Evolutionary conservation across 495 filamentous ascomycete genomes (phyloP).

Genomic region (Xylaria grammica): DNA sequence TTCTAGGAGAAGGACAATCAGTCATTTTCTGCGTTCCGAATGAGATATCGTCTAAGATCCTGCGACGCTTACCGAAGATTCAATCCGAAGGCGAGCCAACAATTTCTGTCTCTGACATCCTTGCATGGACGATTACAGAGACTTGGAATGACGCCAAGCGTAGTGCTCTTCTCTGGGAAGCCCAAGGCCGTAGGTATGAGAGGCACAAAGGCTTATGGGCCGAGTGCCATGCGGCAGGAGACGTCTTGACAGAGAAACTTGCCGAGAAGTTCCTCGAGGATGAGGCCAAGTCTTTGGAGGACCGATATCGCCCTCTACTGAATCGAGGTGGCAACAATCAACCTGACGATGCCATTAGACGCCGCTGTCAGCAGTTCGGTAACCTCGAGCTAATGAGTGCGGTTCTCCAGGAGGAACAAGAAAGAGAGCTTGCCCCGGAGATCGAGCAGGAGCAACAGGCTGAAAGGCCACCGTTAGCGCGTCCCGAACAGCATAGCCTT

Average conservation of each 20-base stretch:
- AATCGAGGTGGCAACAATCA: neutral
- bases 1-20: conserved; percentile 65
- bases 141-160: conserved; percentile 56
- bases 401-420: conserved; percentile 69
- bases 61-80: neutral
- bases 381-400: conserved; percentile 40
- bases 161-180: conserved; percentile 63
- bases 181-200: conserved; percentile 59
- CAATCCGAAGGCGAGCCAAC: neutral
- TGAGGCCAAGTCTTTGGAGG: conserved; percentile 31
- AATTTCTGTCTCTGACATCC: conserved; percentile 48
- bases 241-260: conserved; percentile 30
- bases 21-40: conserved; percentile 61
- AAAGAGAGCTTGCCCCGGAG: conserved; percentile 69
- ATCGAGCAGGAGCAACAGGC: conserved; percentile 64
- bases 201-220: conserved; percentile 41
- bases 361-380: conserved; percentile 53
- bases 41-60: conserved; percentile 57
- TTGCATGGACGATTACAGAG: conserved; percentile 64
- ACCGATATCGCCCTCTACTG: conserved; percentile 25
- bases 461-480: conserved; percentile 48
- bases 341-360: conserved; percentile 35
- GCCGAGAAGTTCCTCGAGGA: conserved; percentile 52
- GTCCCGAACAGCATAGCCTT: conserved; percentile 48
- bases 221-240: conserved; percentile 10